A percentile compares a stretch with the other conserved stretches of the same genome.
Conservation (phyloP, 352 stramenopile species). For the Phytophthora cactorum region DNA sequence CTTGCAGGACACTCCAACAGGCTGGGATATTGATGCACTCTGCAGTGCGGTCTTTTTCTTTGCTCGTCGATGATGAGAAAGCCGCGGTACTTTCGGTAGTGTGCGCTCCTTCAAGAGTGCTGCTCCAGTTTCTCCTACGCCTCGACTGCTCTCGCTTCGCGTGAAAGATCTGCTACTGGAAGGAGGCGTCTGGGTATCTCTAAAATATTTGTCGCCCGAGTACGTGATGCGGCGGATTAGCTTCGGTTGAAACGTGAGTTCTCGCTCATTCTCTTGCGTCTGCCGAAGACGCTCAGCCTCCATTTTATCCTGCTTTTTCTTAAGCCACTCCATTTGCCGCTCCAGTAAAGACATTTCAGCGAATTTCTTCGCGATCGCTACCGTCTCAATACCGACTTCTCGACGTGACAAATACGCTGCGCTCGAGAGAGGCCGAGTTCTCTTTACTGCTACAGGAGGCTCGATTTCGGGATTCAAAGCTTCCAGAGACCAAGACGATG, state of each 20-base stretch:
- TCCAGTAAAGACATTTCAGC: constrained; percentile 78
- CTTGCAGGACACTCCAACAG: constrained; percentile 66
- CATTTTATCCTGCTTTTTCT: constrained; percentile 82
- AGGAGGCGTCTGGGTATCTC: constrained; percentile 21
- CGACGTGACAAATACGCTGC: constrained; percentile 26
- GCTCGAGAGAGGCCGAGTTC: constrained; percentile 27
- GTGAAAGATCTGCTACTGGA: constrained; percentile 18
- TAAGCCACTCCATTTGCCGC: constrained; percentile 79
- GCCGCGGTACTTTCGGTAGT: constrained; percentile 46
- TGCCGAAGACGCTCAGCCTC: constrained; percentile 68
- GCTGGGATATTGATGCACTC: constrained; percentile 45
- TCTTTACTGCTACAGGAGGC: constrained; percentile 13
- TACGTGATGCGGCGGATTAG: constrained; percentile 74
- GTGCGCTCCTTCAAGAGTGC: constrained; percentile 39
- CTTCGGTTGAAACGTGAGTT: constrained; percentile 87
- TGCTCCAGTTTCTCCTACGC: constrained; percentile 21
- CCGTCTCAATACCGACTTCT: constrained; percentile 15
- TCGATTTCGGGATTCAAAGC: constrained; percentile 31
- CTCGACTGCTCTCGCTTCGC: constrained; percentile 35
- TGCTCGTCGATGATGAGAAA: constrained; percentile 32
- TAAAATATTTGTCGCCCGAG: constrained; percentile 45
- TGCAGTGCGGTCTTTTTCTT: constrained; percentile 47
- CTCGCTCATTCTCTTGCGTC: constrained; percentile 72
- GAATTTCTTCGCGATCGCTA: constrained; percentile 51
- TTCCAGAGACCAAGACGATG: constrained; percentile 31